Base-by-base conservation (phyloP, 208 protist genomes). In the Acanthamoeba healyi region DNA sequence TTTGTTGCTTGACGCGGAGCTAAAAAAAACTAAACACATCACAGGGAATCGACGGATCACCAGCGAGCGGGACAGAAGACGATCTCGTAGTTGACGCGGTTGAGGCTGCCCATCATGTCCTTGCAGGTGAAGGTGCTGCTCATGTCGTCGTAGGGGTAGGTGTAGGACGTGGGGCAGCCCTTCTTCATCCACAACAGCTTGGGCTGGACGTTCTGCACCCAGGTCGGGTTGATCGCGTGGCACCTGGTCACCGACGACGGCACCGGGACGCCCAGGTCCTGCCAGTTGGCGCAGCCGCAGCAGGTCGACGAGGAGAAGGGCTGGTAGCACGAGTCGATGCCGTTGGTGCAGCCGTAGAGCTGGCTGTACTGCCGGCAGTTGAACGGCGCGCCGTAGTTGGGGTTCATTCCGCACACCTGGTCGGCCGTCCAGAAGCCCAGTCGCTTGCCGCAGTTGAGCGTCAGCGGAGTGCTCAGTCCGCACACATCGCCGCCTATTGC, bases 121-220 rank as follows among this genome's bases (percentile, higher is more conserved):
- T 24, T 36, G 61, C 61, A 67, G 61, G 61, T 67, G 61, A 67
- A 67, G 61, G 61, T 67, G 61, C 61, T 67, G 61, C 61, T 67
- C 61, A 67, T 67, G 61, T 67, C 61, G 61, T 67, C 61, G 61
- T 67, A 67, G 29, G 61, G 61, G 61, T 67, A 67, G 61, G 61
- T 67, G 61, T 67, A 67, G 29, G 61, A 32, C n/a, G 61, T 67
- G 61, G 61, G 61, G 10, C 61, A 67, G 61, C 10, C 61, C 61
- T 67, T 67, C 61, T 67, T 67, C 61, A 67, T 29, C 61, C 61
- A 67, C 61, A 67, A 10, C 29, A 67, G 61, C 29, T 67, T 67
- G 61, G 61, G 61, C 61, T 67, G 61, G 10, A 67, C 61, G 61
- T 67, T 67, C 61, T 67, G n/a, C 15, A 67, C 61, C 61, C 61